Evolutionary conservation across 208 protist genomes (phyloP), one percentile per base, ranked within the genome.

Genomic region (Acanthamoeba polyphaga): DNA sequence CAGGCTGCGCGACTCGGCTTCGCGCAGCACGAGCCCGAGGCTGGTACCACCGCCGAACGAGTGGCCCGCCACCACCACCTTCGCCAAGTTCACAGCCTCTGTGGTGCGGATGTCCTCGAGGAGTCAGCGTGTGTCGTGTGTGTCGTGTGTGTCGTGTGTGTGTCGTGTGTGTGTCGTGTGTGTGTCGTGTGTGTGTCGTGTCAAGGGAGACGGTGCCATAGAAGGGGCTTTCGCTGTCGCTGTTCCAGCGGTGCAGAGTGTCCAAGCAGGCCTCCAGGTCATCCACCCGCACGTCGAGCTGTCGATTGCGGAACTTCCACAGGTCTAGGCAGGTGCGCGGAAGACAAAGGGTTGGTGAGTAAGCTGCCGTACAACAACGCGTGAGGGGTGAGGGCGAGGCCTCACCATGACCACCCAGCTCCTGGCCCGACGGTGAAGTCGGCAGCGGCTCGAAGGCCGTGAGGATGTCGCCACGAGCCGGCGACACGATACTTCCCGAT

Each of bases 201-300:
- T n/a, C n/a, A n/a, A n/a, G 38, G 38, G 38, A 68, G 10, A 13
- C 19, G 58, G 85, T 29, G 27, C 85, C 60, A 74, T 53, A 74
- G 64, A 92, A 92, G n/a, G 64, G 55, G 24, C 60, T 60, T 3
- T 74, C 85, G 22, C 1, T 4, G 46, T 68, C 55, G 62, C 32
- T 51, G 34, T 92, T 92, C 85, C 55, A 74, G 17, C 64, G 32
- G 7, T 49, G 17, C 27, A 92, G 22, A n/a, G 34, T 92, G 46
- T 92, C 85, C 17, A 92, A 60, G 43, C 60, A 68, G 34, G 55
- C n/a, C 32, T 92, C 34, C 22, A 92, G 85, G 62, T 92, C 85
- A 5, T 74, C 24, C 7, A 92, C 38, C 13, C 85, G 85, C 13
- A 74, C 46, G 12, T 74, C 27, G 38, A 92, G 53, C 62, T 92